Base-by-base conservation (phyloP, 139 green algal genomes). In the Pleodorina starrii region DNA sequence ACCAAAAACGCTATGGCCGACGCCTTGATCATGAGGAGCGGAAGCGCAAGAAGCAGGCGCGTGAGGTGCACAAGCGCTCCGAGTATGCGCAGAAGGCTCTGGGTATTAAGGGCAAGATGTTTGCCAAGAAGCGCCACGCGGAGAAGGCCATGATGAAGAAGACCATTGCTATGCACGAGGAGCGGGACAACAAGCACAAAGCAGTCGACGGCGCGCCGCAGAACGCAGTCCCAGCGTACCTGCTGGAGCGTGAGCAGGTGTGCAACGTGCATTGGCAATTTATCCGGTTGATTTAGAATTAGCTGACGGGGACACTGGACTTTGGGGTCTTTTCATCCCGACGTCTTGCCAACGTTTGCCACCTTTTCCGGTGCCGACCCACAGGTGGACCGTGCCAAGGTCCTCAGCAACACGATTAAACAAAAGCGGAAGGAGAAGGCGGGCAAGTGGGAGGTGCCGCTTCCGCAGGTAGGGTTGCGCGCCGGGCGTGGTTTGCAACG, bases 361-460 rank as follows among this genome's bases (percentile, higher is more conserved):
- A n/a, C n/a, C n/a, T n/a, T 36, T 63, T 50, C 35, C 86, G 54
- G 2, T 85, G 2, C 46, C 87, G 43, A 63, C 60, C 2, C 35
- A 48, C 92, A 98, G 95, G 97, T 97, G 5, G 96, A 99, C 77
- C 94, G 98, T 1, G 97, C 98, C 66, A 99, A 99, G 93, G 97
- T 99, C 85, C 95, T 99, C 78, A 98, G 95, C 96, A 99, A 99
- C 94, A 99, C 98, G 48, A 97, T 99, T 91, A 99, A 99, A 96
- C 98, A 99, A 93, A 99, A 99, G 92, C 93, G 98, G 10, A 99
- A 99, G 90, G 97, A 99, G 91, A 99, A 99, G 96, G 98, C 98
- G 16, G 98, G 98, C 78, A 99, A 99, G 93, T 99, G 98, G 98
- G 98, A 99, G 92, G 98, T 99, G 86, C 98, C 98, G 9, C 92